Evolutionary conservation across 106 monocot species (phyloP).

Genomic region (Platanthera zijinensis): DNA sequence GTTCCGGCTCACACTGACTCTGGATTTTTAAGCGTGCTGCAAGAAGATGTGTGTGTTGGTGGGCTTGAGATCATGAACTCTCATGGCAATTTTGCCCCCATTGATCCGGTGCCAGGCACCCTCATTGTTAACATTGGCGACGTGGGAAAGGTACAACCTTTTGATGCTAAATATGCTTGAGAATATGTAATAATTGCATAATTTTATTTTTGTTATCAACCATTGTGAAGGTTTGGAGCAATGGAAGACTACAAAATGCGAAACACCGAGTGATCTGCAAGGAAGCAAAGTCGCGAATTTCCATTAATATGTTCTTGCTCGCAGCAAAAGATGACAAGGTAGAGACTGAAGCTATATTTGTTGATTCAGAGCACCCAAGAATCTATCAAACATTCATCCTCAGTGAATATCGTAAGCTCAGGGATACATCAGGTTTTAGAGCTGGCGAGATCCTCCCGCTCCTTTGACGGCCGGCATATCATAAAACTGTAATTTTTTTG

Average conservation of each 20-base stretch:
- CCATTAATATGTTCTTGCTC: constrained; percentile 46
- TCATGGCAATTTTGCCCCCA: constrained; percentile 20
- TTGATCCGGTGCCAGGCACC: constrained; percentile 47
- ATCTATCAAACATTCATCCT: constrained; percentile 22
- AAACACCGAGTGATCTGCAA: constrained; percentile 55
- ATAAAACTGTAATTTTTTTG: too few relatives aligned
- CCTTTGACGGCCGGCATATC: too few relatives aligned
- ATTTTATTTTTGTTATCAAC: too few relatives aligned
- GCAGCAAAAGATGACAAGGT: constrained; percentile 45
- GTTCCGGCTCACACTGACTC: constrained; percentile 51
- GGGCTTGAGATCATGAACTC: constrained; percentile 50
- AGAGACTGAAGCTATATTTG: constrained; percentile 22
- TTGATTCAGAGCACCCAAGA: constrained; percentile 27
- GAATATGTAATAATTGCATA: background rate
- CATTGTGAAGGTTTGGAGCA: constrained; percentile 41
- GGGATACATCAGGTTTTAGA: too few relatives aligned
- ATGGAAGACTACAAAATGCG: constrained; percentile 48
- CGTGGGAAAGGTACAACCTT: constrained; percentile 33
- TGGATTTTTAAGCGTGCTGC: constrained; percentile 48
- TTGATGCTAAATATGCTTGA: too few relatives aligned
- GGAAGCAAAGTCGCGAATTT: constrained; percentile 20
- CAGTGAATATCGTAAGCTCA: constrained; percentile 34
- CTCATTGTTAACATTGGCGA: constrained; percentile 53
- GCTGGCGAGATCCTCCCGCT: too few relatives aligned
- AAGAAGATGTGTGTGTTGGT: constrained; percentile 50